Base-by-base conservation (phyloP, 805 yeast species). In the Zygotorulaspora florentina region DNA sequence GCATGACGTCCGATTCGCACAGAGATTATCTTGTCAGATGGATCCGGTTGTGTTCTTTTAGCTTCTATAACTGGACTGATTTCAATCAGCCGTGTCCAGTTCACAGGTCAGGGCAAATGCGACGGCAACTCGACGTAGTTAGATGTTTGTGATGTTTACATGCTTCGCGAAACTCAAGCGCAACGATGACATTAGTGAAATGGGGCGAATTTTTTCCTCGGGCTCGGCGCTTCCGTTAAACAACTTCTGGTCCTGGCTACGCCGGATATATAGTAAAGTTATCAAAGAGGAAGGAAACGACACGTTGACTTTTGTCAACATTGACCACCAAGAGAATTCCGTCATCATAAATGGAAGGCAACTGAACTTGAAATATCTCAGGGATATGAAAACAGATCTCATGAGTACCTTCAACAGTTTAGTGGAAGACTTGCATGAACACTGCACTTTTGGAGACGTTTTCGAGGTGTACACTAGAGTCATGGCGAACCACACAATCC, bases 231-330 rank as follows among this genome's bases (percentile, higher is more conserved):
- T 33, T n/a, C 36, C 36, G 17, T 33, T 33, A 15, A 33, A 33
- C 17, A 33, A 33, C 13, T 33, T 33, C 17, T 33, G 36, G 36
- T 33, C 36, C 17, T 33, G 36, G 36, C 17, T 33, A 17, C 36
- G 36, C 7, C 36, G 7, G 13, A n/a, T 33, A 15, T 33, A 33
- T 15, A 33, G 36, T 33, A 33, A 33, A 33, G 17, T 33, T 12
- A 33, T 33, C 17, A 33, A 33, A n/a, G 36, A 33, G 17, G 17
- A 33, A 15, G 36, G 36, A 33, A 33, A 15, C 17, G 36, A 33
- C 13, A 33, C 36, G 7, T 17, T 33, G 36, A 33, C 36, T 4
- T 27, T 9, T 27, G 29, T 27, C 11, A 27, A 27, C 29, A 11
- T 27, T 8, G 29, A 27, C 29, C 11, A 27, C 11, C 11, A 27